Evolutionary conservation across 495 filamentous ascomycete genomes (phyloP).

Genomic region (Aspergillus egyptiacus): DNA sequence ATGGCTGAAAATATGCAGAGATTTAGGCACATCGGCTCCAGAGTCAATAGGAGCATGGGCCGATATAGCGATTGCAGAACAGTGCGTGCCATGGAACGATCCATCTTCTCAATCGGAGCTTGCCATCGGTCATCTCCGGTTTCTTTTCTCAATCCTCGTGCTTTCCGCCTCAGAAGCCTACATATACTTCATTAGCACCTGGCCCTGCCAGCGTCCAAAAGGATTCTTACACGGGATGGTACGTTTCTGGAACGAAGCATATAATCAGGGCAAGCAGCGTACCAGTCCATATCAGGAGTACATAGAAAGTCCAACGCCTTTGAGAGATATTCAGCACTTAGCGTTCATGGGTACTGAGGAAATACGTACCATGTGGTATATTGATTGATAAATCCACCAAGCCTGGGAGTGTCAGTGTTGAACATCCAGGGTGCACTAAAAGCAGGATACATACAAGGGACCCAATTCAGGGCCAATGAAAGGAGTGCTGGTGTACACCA

Average conservation of each 20-base stretch:
- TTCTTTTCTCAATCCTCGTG: conserved; percentile 60
- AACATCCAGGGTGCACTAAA: conserved; percentile 36
- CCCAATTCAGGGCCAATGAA: conserved; percentile 61
- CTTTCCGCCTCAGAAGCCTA: conserved; percentile 70
- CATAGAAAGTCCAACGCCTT: conserved; percentile 84
- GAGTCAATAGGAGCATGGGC: conserved; percentile 72
- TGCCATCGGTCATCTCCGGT: conserved; percentile 71
- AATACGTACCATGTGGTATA: conserved; percentile 59
- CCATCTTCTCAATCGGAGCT: conserved; percentile 74
- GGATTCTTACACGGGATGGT: conserved; percentile 58
- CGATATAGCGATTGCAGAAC: conserved; percentile 66
- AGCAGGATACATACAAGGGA: conserved; percentile 43
- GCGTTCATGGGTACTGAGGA: neutral
- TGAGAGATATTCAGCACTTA: conserved; percentile 9
- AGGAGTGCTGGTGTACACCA: conserved; percentile 71
- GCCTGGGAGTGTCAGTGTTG: conserved; percentile 21
- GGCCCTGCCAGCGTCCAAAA: neutral
- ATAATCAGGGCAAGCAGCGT: conserved; percentile 55
- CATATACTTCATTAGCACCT: neutral
- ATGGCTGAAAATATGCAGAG: conserved; percentile 84
- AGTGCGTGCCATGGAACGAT: conserved; percentile 64
- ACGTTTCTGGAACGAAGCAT: conserved; percentile 84
- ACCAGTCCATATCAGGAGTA: conserved; percentile 75
- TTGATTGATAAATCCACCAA: conserved; percentile 71
- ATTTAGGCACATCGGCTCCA: conserved; percentile 82